Conservation (phyloP, 1,284 basidiomycete genomes). For the Ceratobasidium sp. region DNA sequence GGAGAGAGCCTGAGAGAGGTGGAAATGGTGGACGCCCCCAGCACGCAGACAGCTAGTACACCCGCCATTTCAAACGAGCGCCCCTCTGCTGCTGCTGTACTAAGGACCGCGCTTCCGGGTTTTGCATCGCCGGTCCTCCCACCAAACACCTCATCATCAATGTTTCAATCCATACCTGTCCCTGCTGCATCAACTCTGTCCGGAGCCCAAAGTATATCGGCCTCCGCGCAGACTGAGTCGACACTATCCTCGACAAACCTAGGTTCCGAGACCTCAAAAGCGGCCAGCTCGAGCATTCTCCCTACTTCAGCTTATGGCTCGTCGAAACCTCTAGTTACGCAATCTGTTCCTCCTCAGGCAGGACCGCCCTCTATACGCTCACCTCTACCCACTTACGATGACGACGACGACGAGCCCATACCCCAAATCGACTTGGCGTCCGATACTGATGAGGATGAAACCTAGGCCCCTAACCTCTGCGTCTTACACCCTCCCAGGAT, state of each 20-base stretch:
- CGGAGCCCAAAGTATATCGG: background rate
- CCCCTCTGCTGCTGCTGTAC: background rate
- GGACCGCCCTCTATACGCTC: background rate
- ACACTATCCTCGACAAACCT: background rate
- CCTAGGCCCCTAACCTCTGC: constrained; percentile 46
- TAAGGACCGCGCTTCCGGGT: background rate
- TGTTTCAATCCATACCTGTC: background rate
- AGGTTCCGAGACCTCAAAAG: constrained; percentile 24
- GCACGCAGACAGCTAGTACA: background rate
- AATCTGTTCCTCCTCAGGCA: background rate
- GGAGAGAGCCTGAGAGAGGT: background rate
- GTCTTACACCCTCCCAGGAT: background rate
- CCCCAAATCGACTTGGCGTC: constrained; percentile 65
- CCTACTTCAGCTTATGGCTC: constrained; percentile 7
- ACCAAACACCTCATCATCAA: background rate
- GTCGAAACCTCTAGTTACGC: background rate
- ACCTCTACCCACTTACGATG: constrained; percentile 52
- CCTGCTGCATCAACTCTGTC: background rate
- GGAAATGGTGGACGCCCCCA: constrained; percentile 32
- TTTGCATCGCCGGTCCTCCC: background rate
- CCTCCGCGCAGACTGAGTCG: constrained; percentile 11
- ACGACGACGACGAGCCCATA: constrained; percentile 65
- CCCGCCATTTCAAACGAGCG: constrained; percentile 46
- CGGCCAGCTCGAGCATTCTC: constrained; percentile 42
- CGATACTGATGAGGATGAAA: constrained; percentile 59